Evolutionary conservation across 2,329 filamentous ascomycete genomes (phyloP), one percentile per base, ranked within the genome.

Genomic region (Penicillium sp.): DNA sequence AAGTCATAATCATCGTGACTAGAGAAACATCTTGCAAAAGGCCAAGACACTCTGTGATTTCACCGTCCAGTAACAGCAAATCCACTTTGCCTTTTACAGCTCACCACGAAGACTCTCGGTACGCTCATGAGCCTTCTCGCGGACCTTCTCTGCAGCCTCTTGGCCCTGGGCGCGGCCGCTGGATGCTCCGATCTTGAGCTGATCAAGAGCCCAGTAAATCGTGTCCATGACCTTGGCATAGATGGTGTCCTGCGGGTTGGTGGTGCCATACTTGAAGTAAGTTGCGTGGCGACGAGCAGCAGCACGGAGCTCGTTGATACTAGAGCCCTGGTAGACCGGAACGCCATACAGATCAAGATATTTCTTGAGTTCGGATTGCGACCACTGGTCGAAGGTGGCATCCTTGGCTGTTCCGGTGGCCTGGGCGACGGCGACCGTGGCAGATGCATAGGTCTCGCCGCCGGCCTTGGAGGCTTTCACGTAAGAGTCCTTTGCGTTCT

Each of bases 321-420:
- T 82, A 12, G 79, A 80, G 4, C 80, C 80, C 59, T 86, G 82
- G 29, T 80, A 82, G 27, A 76, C 68, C 37, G 75, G 72, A 27
- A 90, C 69, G 25, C 85, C 85, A 48, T 87, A 90, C 45, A 79
- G 83, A 58, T 90, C 85, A 5, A 90, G 75, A 56, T 89, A 90
- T 1, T 76, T 69, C 71, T 90, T 89, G 45, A 92, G 70, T 16
- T 90, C 83, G 27, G 71, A 74, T 33, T 73, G 69, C 15, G 72
- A 83, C 85, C 85, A 90, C 1, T 76, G 77, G 35, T 87, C 79
- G 47, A 90, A 90, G 1, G 76, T 70, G 15, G 65, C 71, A 32
- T 78, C 70, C 68, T 85, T 87, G 32, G 73, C 82, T 7, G 75
- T 59, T 39, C 75, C 74, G 3, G 84, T 85, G 17, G 79, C 78